phyloP scores from a whole-genome alignment of 1,284 basidiomycete species.

The Malassezia pachydermatis region DNA sequence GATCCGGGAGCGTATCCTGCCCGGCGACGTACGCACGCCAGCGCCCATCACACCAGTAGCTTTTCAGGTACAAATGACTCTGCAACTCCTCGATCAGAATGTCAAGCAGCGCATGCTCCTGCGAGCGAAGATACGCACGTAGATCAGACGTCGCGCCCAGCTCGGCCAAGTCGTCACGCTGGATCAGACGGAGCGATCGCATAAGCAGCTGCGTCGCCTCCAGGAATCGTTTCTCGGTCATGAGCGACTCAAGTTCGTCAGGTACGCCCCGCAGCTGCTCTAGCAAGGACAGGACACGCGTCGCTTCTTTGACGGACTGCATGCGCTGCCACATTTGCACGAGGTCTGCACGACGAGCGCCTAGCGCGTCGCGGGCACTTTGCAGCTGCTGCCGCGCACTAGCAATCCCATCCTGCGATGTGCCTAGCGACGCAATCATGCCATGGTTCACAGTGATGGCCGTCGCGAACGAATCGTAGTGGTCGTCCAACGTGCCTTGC shows the following conservation, averaged over 20 bases:
- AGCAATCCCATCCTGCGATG: slow-evolving; percentile 34
- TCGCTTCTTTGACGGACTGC: slow-evolving; percentile 40
- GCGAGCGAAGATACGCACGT: slow-evolving; percentile 69
- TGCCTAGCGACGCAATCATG: slow-evolving; percentile 28
- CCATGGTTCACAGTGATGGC: slow-evolving; percentile 46
- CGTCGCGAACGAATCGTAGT: slow-evolving; percentile 46
- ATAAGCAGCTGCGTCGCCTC: slow-evolving; percentile 81
- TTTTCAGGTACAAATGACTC: slow-evolving; percentile 93
- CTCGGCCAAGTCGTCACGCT: slow-evolving; percentile 81
- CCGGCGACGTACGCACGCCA: slow-evolving; percentile 77
- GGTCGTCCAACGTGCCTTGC: slow-evolving; percentile 46
- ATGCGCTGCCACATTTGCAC: slow-evolving; percentile 47
- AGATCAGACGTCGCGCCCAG: slow-evolving; percentile 87
- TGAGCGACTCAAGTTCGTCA: slow-evolving; percentile 81
- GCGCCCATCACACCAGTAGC: slow-evolving; percentile 84
- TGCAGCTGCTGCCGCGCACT: slow-evolving; percentile 29
- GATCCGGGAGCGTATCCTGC: slow-evolving; percentile 54
- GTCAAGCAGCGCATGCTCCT: slow-evolving; percentile 59
- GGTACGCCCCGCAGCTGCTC: slow-evolving; percentile 74
- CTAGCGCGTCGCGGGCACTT: slow-evolving; percentile 41
- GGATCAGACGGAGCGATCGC: slow-evolving; percentile 77
- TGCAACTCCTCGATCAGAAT: slow-evolving; percentile 92
- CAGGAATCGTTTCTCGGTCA: slow-evolving; percentile 85
- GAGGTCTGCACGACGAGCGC: slow-evolving; percentile 40
- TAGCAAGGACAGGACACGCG: slow-evolving; percentile 34